Evolutionary conservation across 2,329 filamentous ascomycete species (phyloP).

Genomic region (Incumbomyces delicatus): DNA sequence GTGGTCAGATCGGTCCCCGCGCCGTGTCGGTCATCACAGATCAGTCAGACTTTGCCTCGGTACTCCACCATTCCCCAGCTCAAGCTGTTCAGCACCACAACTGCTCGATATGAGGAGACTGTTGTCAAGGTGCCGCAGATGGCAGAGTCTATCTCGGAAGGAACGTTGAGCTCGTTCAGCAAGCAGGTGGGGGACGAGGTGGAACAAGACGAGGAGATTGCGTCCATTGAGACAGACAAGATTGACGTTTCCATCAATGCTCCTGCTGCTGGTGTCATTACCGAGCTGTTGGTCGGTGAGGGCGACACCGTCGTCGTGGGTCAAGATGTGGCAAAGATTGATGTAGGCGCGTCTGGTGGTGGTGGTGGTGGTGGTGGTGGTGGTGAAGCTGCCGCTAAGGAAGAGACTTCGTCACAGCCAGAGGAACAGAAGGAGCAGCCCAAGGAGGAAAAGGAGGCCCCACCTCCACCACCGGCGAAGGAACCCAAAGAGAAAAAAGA

Average conservation of each 20-base stretch:
- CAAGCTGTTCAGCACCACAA: constrained; percentile 20
- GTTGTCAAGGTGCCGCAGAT: constrained; percentile 92
- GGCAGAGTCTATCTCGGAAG: constrained; percentile 97
- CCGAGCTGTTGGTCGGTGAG: constrained; percentile 81
- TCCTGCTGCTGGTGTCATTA: constrained; percentile 79
- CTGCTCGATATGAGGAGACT: constrained; percentile 52
- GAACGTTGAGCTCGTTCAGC: constrained; percentile 88
- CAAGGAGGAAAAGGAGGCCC: constrained; percentile 20
- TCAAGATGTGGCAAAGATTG: constrained; percentile 79
- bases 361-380: constrained; percentile 51
- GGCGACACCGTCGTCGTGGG: constrained; percentile 93
- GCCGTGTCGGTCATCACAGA: constrained; percentile 2
- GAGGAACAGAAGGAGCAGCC: constrained; percentile 40
- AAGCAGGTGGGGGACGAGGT: constrained; percentile 92
- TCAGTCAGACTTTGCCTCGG: neutral
- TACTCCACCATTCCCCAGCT: constrained; percentile 4
- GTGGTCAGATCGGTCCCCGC: constrained; percentile 13
- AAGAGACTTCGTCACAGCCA: constrained; percentile 44
- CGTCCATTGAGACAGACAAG: constrained; percentile 99
- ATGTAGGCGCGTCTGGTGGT: constrained; percentile 59
- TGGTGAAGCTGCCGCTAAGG: constrained; percentile 44
- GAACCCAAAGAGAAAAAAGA: constrained; percentile 13
- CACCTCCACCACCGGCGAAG: constrained; percentile 23
- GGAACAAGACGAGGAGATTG: constrained; percentile 93
- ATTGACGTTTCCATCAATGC: constrained; percentile 97